Evolutionary conservation across 192 early-diverging fungal genomes (phyloP).

Genomic region (Kappamyces sp.): DNA sequence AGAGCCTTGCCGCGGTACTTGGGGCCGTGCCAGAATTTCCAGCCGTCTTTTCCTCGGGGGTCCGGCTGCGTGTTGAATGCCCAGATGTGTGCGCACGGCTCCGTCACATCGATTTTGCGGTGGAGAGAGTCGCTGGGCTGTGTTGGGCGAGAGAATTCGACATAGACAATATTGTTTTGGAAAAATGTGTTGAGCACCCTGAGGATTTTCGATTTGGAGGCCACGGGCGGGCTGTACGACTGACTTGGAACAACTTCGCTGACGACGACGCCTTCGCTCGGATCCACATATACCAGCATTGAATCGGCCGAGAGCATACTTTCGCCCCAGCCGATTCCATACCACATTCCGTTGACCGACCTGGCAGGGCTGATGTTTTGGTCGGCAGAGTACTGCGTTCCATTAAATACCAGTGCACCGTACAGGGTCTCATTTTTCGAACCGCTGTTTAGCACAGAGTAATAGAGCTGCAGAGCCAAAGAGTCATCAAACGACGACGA

Average conservation of each 20-base stretch:
- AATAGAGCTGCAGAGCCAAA: slow-evolving; percentile 17
- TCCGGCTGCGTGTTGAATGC: slow-evolving; percentile 28
- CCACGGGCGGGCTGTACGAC: too few species aligned
- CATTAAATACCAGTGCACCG: slow-evolving; percentile 19
- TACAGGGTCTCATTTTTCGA: slow-evolving; percentile 24
- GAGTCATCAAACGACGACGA: slow-evolving; percentile 6
- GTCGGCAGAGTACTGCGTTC: slow-evolving; percentile 1
- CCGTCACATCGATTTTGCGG: slow-evolving; percentile 15
- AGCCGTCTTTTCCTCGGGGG: slow-evolving; percentile 15
- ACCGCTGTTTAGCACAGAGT: slow-evolving; percentile 22
- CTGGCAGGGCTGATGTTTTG: background rate
- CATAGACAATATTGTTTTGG: background rate
- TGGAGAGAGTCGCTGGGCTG: slow-evolving; percentile 20
- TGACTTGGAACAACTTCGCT: too few species aligned
- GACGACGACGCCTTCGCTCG: too few species aligned
- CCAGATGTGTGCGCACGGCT: slow-evolving; percentile 19
- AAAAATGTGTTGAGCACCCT: background rate
- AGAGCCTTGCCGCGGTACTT: background rate
- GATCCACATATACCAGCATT: slow-evolving; percentile 22
- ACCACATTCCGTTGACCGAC: slow-evolving; percentile 4
- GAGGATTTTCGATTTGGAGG: too few species aligned
- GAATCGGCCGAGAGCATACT: slow-evolving; percentile 38
- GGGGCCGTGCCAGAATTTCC: slow-evolving; percentile 8
- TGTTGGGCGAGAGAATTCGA: slow-evolving; percentile 9
- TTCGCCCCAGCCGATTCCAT: slow-evolving; percentile 30